These are phyloP conservation scores for Russula emetica DNA, from an alignment of 768 basidiomycete species.

Conservation along the genomic window DNA sequence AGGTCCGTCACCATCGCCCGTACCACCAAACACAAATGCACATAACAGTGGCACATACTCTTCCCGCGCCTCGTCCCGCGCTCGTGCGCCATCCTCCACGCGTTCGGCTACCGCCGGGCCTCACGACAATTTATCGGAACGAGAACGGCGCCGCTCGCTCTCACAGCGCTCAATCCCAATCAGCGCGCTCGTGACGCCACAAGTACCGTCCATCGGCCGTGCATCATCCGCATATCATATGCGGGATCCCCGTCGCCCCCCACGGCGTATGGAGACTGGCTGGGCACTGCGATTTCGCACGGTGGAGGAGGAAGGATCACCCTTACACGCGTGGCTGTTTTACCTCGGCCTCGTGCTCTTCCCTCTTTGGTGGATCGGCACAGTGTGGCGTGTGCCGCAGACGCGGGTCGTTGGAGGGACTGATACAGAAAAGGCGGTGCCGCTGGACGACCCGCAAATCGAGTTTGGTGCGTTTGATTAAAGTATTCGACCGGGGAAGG, in stretches of 20 bases:
- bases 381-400: conserved; percentile 51
- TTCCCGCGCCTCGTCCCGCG: conserved; percentile 34
- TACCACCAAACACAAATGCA: conserved; percentile 41
- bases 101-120: conserved; percentile 30
- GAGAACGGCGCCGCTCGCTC: conserved; percentile 35
- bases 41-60: conserved; percentile 45
- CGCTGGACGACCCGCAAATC: conserved; percentile 74
- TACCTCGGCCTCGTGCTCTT: conserved; percentile 61
- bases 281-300: conserved; percentile 58
- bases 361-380: conserved; percentile 65
- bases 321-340: conserved; percentile 73
- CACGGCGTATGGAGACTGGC: conserved; percentile 52
- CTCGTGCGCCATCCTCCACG: conserved; percentile 28
- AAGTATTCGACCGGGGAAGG: neutral
- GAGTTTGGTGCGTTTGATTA: conserved; percentile 54
- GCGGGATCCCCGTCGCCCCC: conserved; percentile 71
- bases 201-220: conserved; percentile 63
- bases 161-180: conserved; percentile 76
- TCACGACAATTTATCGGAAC: conserved; percentile 14
- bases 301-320: conserved; percentile 48
- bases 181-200: conserved; percentile 71
- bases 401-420: conserved; percentile 59
- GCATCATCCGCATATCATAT: conserved; percentile 62
- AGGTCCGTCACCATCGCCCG: conserved; percentile 35
- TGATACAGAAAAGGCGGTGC: conserved; percentile 60